Conservation (phyloP, 176 grass and related monocot species). For the Poa annua region DNA sequence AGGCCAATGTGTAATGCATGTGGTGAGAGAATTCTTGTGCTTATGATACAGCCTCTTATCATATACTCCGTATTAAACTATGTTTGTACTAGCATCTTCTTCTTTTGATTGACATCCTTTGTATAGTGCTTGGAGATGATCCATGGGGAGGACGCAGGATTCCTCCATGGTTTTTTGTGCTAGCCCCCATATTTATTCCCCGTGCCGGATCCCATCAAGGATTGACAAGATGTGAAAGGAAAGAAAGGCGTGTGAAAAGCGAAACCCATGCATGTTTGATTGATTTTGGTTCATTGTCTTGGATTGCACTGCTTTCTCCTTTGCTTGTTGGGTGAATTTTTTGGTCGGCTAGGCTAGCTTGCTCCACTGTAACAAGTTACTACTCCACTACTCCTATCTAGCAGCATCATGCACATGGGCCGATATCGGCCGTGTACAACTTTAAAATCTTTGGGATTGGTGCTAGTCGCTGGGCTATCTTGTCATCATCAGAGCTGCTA, state of each 20-base stretch:
- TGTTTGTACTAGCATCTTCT: slow-evolving; percentile 14
- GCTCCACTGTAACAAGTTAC: neutral
- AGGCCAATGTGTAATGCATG: slow-evolving; percentile 58
- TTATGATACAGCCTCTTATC: slow-evolving; percentile 41
- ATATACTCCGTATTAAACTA: slow-evolving; percentile 35
- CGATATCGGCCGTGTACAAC: neutral
- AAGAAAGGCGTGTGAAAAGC: slow-evolving; percentile 55
- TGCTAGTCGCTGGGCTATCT: slow-evolving; percentile 43
- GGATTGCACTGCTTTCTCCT: slow-evolving; percentile 1
- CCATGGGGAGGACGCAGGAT: slow-evolving; percentile 26
- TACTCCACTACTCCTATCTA: neutral
- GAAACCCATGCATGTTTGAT: slow-evolving; percentile 29
- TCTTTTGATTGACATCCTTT: slow-evolving; percentile 15
- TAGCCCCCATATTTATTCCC: slow-evolving; percentile 50
- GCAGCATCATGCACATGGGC: slow-evolving; percentile 27
- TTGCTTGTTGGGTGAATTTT: slow-evolving; percentile 22
- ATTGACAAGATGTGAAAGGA: slow-evolving; percentile 79
- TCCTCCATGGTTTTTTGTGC: slow-evolving; percentile 59
- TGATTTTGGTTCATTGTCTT: slow-evolving; percentile 32
- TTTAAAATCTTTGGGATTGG: slow-evolving; percentile 20
- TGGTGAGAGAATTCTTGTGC: slow-evolving; percentile 44
- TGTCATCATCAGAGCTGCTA: slow-evolving; percentile 56
- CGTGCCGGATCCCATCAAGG: slow-evolving; percentile 54
- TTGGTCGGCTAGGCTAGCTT: slow-evolving; percentile 20
- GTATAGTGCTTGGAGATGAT: neutral